These are phyloP conservation scores for Cicer bijugum DNA, from an alignment of 306 rosid species.

Conservation along the genomic window DNA sequence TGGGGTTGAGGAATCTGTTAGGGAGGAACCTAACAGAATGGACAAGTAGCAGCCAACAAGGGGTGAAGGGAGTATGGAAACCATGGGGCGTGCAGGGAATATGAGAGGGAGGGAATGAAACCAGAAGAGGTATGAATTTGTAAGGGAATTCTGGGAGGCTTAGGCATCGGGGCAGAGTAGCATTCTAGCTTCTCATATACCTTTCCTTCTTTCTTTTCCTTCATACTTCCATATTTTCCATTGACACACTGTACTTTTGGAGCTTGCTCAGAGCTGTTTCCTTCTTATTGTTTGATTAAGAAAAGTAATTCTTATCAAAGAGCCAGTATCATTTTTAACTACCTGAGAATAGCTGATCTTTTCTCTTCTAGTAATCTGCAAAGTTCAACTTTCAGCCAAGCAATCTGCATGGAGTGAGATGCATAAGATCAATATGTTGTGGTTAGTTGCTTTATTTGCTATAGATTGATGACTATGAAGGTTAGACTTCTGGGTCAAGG, in stretches of 20 bases:
- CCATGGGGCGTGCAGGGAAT: background rate
- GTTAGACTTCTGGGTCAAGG: slow-evolving; percentile 12
- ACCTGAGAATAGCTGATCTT: slow-evolving; percentile 93
- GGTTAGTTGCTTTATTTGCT: slow-evolving; percentile 27
- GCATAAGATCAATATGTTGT: slow-evolving; percentile 40
- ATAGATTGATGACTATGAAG: slow-evolving; percentile 13
- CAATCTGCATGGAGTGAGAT: slow-evolving; percentile 67
- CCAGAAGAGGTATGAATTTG: background rate
- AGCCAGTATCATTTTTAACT: slow-evolving; percentile 32
- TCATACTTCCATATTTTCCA: background rate
- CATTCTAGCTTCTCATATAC: slow-evolving; percentile 2
- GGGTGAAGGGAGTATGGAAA: slow-evolving; percentile 16
- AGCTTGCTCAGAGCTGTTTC: background rate
- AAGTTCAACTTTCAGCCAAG: slow-evolving; percentile 84
- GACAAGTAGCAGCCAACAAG: background rate
- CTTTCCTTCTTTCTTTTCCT: background rate
- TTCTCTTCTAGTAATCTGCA: slow-evolving; percentile 87
- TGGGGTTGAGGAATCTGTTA: background rate
- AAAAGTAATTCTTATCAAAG: background rate
- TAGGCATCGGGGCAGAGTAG: background rate
- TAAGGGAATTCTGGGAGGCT: background rate
- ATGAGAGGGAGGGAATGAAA: background rate
- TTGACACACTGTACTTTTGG: background rate
- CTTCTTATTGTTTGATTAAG: slow-evolving; percentile 3
- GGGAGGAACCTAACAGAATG: background rate